Conservation (phyloP, 108 stramenopile genomes). For the Nannochloropsis oceanica region DNA sequence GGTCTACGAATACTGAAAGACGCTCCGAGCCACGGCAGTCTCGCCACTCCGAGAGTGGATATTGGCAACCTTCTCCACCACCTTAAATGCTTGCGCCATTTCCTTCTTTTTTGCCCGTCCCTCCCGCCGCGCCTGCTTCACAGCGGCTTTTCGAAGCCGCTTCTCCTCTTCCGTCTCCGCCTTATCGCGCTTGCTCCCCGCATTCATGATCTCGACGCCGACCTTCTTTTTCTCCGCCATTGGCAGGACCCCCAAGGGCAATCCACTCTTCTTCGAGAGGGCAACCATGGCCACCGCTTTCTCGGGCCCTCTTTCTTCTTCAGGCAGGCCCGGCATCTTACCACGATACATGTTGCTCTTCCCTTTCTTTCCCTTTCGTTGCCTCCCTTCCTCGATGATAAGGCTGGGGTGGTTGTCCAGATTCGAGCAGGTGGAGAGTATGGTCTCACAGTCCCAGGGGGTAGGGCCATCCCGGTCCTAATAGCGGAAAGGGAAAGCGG, state of each 20-base stretch:
- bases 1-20: not conserved
- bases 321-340: not conserved
- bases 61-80: conserved; percentile 2
- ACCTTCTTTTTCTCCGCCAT: conserved; percentile 31
- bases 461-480: conserved; percentile 41
- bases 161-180: conserved; percentile 67
- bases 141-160: conserved; percentile 53
- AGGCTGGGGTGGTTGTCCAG: conserved; percentile 82
- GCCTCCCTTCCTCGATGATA: conserved; percentile 41
- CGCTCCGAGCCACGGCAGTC: not conserved
- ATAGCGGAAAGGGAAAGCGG: not conserved
- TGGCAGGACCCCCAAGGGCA: conserved; percentile 60
- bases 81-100: conserved; percentile 6
- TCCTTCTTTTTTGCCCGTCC: conserved; percentile 76
- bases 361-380: conserved; percentile 20
- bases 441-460: conserved; percentile 93
- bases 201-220: conserved; percentile 59
- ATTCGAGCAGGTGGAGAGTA: conserved; percentile 87
- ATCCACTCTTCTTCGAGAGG: conserved; percentile 73
- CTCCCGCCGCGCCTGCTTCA: conserved; percentile 65
- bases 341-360: not conserved
- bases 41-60: not conserved
- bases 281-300: conserved; percentile 33
- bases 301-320: conserved; percentile 14
- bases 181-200: conserved; percentile 55